Evolutionary conservation across 106 monocot species (phyloP).

Genomic region (Apostasia shenzhenica): DNA sequence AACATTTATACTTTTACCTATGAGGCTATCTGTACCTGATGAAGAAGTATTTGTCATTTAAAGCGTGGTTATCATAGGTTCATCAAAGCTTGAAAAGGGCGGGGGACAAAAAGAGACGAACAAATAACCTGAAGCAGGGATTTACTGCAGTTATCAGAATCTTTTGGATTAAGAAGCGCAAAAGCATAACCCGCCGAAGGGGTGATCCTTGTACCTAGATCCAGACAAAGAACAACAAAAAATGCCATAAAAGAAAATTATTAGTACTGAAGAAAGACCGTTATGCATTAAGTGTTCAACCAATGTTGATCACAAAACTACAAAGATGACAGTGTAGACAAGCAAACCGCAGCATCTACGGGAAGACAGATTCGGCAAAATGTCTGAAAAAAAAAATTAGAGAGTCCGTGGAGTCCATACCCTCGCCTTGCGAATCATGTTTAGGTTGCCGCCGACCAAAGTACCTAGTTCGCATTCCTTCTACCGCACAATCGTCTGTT

Average conservation of each 20-base stretch:
- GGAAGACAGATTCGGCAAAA: background rate
- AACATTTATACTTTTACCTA: too few relatives aligned
- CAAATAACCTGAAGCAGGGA: constrained; percentile 45
- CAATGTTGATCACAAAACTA: too few relatives aligned
- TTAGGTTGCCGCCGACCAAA: background rate
- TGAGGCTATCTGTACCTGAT: too few relatives aligned
- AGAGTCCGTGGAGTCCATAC: background rate
- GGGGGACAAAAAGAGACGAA: background rate
- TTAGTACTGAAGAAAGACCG: background rate
- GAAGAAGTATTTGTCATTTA: too few relatives aligned
- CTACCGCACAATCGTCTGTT: constrained; percentile 15
- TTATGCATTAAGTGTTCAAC: too few relatives aligned
- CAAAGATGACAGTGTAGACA: too few relatives aligned
- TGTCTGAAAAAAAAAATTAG: background rate
- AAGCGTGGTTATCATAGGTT: too few relatives aligned
- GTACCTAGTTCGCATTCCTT: background rate
- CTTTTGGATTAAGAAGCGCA: constrained; percentile 43
- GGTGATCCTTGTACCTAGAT: constrained; percentile 2
- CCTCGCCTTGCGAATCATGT: background rate
- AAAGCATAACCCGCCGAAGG: constrained; percentile 17
- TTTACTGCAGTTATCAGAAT: constrained; percentile 23
- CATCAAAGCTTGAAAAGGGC: background rate
- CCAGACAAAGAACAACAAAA: background rate
- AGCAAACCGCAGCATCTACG: background rate
- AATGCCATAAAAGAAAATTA: constrained; percentile 2